phyloP scores from a whole-genome alignment of 2,329 filamentous ascomycete genomes.

The Fusarium tanahbumbuense region DNA sequence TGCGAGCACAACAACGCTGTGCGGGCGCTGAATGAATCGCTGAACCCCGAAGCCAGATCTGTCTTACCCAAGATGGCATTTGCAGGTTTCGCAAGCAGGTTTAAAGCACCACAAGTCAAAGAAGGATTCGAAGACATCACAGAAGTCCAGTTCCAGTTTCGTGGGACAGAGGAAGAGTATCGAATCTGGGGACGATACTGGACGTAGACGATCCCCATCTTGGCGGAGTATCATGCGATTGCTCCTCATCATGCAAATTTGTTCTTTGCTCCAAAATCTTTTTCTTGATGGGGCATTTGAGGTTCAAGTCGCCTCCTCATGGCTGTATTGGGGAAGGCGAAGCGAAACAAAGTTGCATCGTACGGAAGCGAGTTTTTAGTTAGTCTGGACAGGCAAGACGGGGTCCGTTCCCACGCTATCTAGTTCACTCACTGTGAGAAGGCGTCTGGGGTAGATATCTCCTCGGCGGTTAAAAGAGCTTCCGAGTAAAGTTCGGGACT shows the following conservation, averaged over 20 bases:
- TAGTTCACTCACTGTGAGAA: conserved; percentile 1
- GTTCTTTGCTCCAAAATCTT: conserved; percentile 10
- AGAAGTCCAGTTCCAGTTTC: conserved; percentile 80
- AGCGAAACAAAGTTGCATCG: conserved; percentile 5
- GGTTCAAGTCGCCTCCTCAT: conserved; percentile 9
- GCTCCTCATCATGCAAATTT: conserved; percentile 23
- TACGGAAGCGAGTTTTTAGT: background rate
- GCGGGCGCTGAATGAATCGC: conserved; percentile 74
- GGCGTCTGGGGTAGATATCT: conserved; percentile 9
- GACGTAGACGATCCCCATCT: conserved; percentile 59
- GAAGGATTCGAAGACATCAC: conserved; percentile 90
- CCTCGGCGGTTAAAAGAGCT: background rate
- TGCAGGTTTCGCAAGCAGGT: conserved; percentile 77
- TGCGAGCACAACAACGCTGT: conserved; percentile 90
- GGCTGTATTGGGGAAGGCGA: conserved; percentile 22
- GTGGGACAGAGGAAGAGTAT: conserved; percentile 75
- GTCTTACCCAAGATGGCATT: conserved; percentile 85
- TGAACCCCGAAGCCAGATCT: conserved; percentile 85
- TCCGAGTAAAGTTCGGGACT: background rate
- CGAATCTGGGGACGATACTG: conserved; percentile 82
- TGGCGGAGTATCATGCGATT: conserved; percentile 35
- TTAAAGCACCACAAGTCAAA: conserved; percentile 74
- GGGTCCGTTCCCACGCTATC: background rate
- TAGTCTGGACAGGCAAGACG: background rate
- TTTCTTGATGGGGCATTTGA: conserved; percentile 4